Evolutionary conservation across 2,329 filamentous ascomycete genomes (phyloP), one percentile per base, ranked within the genome.

Genomic region (Talaromyces sp.): DNA sequence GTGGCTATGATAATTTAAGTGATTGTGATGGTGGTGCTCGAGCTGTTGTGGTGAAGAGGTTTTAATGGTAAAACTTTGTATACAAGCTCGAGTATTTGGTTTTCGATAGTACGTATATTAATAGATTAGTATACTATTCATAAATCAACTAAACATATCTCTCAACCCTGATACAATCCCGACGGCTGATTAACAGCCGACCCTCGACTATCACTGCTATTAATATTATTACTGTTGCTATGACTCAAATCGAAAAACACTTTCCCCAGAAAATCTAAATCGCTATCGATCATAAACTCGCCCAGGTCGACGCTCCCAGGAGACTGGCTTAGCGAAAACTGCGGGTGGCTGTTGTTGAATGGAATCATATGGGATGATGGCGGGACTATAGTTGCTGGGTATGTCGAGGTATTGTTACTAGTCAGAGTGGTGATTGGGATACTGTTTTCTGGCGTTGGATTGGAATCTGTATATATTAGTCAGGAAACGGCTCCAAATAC

Each of bases 201-300:
- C 35, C 14, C 35, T n/a, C 35, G 35, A 38, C 14, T n/a, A 17
- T 46, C 43, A 24, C 21, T 21, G n/a, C 10, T 24, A 24, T 21
- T 24, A 46, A 7, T 46, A 46, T 19, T 19, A 13, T 46, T 21
- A 5, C 5, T 46, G 11, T 46, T 46, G 14, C 17, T 59, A 3
- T 52, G 58, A 43, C 38, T 55, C 17, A 59, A 17, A 55, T 59
- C 58, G 24, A 55, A 59, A 13, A 59, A 41, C 51, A 55, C 24
- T 17, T 32, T 54, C 14, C 58, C 58, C 3, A 59, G 58, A 29
- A 46, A 55, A 32, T 59, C 58, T 2, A 59, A 32, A 26, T 59
- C 58, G 17, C 49, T 55, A 17, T 59, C 58, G n/a, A 59, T 59
- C 58, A 59, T 59, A 24, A 59, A 59, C 21, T 59, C 58, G n/a